A percentile compares a stretch with the other conserved stretches of the same genome.
These are phyloP conservation scores for Debaryomyces subglobosus DNA, from an alignment of 1,139 yeast genomes.

Conservation along the genomic window DNA sequence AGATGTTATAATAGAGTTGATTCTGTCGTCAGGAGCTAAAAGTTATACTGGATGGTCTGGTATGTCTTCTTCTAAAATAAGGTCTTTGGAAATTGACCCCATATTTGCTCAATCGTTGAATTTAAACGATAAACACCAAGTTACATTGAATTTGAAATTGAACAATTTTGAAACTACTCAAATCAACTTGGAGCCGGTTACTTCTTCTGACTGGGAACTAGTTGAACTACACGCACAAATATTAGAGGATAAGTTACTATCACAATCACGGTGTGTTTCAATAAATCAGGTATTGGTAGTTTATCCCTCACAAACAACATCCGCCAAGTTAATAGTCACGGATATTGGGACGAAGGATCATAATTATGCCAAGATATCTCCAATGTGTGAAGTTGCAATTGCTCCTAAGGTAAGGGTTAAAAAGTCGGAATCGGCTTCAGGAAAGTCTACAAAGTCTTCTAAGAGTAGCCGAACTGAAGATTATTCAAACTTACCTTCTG, in stretches of 20 bases:
- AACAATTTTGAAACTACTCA: conserved; percentile 56
- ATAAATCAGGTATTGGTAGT: conserved; percentile 64
- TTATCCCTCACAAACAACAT: conserved; percentile 67
- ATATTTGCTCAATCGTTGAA: conserved; percentile 50
- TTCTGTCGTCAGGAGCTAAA: conserved; percentile 26
- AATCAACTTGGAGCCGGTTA: conserved; percentile 76
- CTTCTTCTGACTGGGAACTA: conserved; percentile 87
- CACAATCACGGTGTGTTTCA: conserved; percentile 80
- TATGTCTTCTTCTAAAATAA: conserved; percentile 41
- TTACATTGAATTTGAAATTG: conserved; percentile 46
- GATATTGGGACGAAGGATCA: conserved; percentile 57
- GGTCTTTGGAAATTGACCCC: conserved; percentile 43
- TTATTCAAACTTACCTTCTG: conserved; percentile 35
- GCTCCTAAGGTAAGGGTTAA: conserved; percentile 70
- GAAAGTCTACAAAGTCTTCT: conserved; percentile 31
- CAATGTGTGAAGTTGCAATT: conserved; percentile 78
- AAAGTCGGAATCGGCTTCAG: conserved; percentile 25
- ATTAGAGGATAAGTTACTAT: conserved; percentile 73
- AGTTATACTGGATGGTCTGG: conserved; percentile 86
- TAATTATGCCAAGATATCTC: conserved; percentile 61
- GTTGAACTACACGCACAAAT: conserved; percentile 81
- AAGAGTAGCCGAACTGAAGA: conserved; percentile 38
- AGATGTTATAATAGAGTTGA: conserved; percentile 57
- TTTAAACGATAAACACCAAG: conserved; percentile 45
- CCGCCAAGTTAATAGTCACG: conserved; percentile 65